Evolutionary conservation across 495 filamentous ascomycete genomes (phyloP), one percentile per base, ranked within the genome.

Genomic region (Penicillium macrosclerotiorum): DNA sequence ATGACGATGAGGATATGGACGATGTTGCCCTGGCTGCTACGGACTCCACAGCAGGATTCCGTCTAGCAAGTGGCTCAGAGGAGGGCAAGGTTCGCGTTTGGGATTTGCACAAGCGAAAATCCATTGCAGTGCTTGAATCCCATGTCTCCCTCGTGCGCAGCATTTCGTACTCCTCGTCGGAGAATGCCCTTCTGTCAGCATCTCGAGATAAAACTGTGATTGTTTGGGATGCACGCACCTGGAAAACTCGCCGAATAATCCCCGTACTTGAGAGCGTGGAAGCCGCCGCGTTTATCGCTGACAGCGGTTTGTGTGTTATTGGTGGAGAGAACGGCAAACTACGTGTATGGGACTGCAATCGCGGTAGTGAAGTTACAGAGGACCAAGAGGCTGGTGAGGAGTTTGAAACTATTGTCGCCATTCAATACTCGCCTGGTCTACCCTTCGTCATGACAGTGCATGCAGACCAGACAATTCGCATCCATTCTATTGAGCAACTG

Each of bases 161-260:
- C 45, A 64, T 99, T 20, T 87, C 90, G 45, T 97, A 84, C 65
- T 92, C 86, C 4, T 62, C 75, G 1, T 63, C 82, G 42, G 81
- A 88, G 49, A 84, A 89, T 62, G 75, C 81, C 9, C 67, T 99
- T 30, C 71, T 96, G 5, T 92, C 88, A n/a, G 90, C 83, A n/a
- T 84, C 89, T 59, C 77, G 93, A 68, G 93, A 99, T 71, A 93
- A 95, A 67, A 96, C 94, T 0, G 81, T 90, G 27, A 93, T 92
- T 38, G 65, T 95, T 47, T 96, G 90, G 90, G 88, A 95, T 72
- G 77, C 85, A 13, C 78, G 69, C 38, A 88, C 78, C 11, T 97
- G 91, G 90, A 91, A 90, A 57, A 65, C 76, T n/a, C 82, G 84
- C 33, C 86, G 81, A 27, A 85, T 94, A 1, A 84, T 95, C 39